Evolutionary conservation across 192 early-diverging fungal genomes (phyloP), one percentile per base, ranked within the genome.

Genomic region (Geranomyces variabilis): DNA sequence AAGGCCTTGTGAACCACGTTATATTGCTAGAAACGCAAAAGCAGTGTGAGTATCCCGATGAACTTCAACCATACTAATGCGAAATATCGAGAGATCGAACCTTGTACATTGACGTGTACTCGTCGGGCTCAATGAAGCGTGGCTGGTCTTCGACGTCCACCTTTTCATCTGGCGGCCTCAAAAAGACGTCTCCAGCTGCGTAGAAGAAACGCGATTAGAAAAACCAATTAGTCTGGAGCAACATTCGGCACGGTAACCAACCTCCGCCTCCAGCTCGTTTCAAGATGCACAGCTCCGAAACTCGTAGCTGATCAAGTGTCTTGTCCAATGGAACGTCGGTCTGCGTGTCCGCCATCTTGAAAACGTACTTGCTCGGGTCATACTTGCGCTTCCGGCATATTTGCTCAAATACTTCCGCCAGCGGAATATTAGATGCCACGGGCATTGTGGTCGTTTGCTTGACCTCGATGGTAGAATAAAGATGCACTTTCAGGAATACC

Each of bases 381-480:
- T 97, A 88, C 76, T 93, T 93, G 53, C 94, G 86, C 73, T 96
- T 96, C 30, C 81, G 77, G 69, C 96, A 98, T 44, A 99, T 92
- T 8, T 84, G 77, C 6, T 93, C 87, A 56, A 98, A 88, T 17
- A 96, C 90, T 51, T 91, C 89, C 26, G 83, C 83, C 49, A 99
- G 85, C 19, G 90, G 86, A 70, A 89, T 90, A 63, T 87, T 84
- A 13, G 85, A 77, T 47, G 86, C 75, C 13, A 94, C 86, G 47
- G 89, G 89, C 13, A 98, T 88, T 0, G 94, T 97, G 0, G 95
- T 97, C 0, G 94, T 95, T 44, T 93, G 93, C 67, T 94, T 87
- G 30, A 97, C 93, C 63, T 95, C 92, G 21, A 90, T 73, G 7
- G 88, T 90, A 17, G 84, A 83, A 75, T 88, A 87, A 24, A 90